phyloP scores from a whole-genome alignment of 108 stramenopile species.

The Fragilariopsis cylindrus region DNA sequence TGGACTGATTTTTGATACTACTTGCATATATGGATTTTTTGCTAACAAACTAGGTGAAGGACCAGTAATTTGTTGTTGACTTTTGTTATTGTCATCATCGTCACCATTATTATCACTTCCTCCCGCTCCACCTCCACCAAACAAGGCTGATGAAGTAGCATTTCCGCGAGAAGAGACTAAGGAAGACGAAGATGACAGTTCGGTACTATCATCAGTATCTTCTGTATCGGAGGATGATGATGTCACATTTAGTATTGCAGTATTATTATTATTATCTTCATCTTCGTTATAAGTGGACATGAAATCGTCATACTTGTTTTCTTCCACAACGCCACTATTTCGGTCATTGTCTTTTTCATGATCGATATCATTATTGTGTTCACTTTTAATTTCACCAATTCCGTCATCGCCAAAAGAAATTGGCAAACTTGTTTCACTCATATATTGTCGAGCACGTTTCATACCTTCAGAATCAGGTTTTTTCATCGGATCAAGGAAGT shows the following conservation, averaged over 20 bases:
- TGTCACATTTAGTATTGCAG: background rate
- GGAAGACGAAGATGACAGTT: background rate
- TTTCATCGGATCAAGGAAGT: conserved; percentile 37
- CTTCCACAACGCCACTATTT: background rate
- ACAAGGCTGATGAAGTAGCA: conserved; percentile 17
- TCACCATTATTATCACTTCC: background rate
- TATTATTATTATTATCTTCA: background rate
- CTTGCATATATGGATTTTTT: conserved; percentile 78
- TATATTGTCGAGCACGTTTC: conserved; percentile 45
- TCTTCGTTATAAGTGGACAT: background rate
- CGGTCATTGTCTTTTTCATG: background rate
- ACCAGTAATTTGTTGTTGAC: background rate
- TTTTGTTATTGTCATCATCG: too few relatives aligned
- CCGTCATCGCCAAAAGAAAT: conserved; percentile 36
- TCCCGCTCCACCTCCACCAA: conserved; percentile 4
- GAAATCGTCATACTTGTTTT: background rate
- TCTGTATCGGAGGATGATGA: background rate
- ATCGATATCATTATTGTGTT: background rate
- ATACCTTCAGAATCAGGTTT: conserved; percentile 53
- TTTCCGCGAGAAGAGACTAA: background rate
- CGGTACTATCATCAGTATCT: background rate
- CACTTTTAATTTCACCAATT: conserved; percentile 10
- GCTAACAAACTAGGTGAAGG: conserved; percentile 31
- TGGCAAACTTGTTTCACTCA: conserved; percentile 60
- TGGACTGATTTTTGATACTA: conserved; percentile 73